Evolutionary conservation across 192 early-diverging fungal genomes (phyloP).

Genomic region (Jimgerdemannia lactiflua): DNA sequence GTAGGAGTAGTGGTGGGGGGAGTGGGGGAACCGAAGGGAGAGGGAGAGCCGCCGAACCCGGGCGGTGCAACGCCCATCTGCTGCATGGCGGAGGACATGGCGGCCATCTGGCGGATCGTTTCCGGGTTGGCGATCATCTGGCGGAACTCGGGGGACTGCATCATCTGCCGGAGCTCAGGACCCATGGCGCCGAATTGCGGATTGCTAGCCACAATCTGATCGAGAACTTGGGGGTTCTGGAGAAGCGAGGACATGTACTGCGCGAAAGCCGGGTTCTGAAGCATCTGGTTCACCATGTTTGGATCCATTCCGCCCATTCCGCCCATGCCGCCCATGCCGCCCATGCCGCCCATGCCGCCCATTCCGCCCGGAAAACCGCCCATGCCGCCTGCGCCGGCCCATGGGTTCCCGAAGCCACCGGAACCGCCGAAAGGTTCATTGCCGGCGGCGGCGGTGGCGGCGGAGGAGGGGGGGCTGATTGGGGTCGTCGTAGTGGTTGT

Average conservation of each 20-base stretch:
- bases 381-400: conserved; percentile 33
- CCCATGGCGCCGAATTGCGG: conserved; percentile 79
- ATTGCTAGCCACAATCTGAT: conserved; percentile 80
- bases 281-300: conserved; percentile 62
- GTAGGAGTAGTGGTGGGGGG: conserved; percentile 17
- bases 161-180: conserved; percentile 84
- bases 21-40: conserved; percentile 27
- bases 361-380: conserved; percentile 30
- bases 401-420: conserved; percentile 28
- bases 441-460: background rate
- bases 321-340: conserved; percentile 54
- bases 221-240: conserved; percentile 83
- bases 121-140: conserved; percentile 88
- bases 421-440: conserved; percentile 6
- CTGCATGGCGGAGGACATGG: conserved; percentile 52
- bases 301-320: conserved; percentile 70
- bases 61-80: conserved; percentile 20
- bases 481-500: conserved; percentile 21
- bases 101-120: conserved; percentile 66
- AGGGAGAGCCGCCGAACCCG: conserved; percentile 10
- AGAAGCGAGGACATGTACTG: conserved; percentile 80
- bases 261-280: conserved; percentile 83
- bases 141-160: conserved; percentile 73
- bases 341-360: conserved; percentile 45
- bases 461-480: conserved; percentile 3